These are phyloP conservation scores for Serendipita vermifera DNA, from an alignment of 768 basidiomycete genomes.

Conservation along the genomic window DNA sequence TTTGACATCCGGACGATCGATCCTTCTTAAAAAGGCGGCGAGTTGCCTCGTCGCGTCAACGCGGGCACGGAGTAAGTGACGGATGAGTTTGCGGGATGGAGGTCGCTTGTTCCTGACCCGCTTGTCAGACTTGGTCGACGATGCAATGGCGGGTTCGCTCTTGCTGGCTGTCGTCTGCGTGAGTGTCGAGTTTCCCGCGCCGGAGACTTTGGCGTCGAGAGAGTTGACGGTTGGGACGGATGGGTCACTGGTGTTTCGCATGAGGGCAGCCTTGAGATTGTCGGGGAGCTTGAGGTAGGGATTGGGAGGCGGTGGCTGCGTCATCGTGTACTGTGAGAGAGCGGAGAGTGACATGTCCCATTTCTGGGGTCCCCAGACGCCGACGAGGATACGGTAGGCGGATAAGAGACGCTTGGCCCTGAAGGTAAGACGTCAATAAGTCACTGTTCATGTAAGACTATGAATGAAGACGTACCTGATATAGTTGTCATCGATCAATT, in stretches of 20 bases:
- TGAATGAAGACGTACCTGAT: neutral
- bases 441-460: neutral
- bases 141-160: conserved; percentile 17
- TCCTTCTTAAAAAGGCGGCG: conserved; percentile 46
- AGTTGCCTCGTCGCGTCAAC: conserved; percentile 68
- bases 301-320: conserved; percentile 50
- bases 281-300: conserved; percentile 35
- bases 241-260: conserved; percentile 12
- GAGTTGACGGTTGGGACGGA: conserved; percentile 17
- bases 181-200: conserved; percentile 16
- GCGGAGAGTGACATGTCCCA: conserved; percentile 73
- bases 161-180: conserved; percentile 16
- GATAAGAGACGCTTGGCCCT: conserved; percentile 80
- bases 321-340: conserved; percentile 59
- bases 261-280: conserved; percentile 34
- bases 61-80: conserved; percentile 80
- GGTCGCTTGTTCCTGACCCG: conserved; percentile 32
- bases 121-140: conserved; percentile 12
- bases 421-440: conserved; percentile 15
- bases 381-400: conserved; percentile 94
- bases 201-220: conserved; percentile 14
- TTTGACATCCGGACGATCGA: conserved; percentile 36
- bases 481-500: conserved; percentile 66
- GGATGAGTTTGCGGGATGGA: conserved; percentile 71
- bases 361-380: conserved; percentile 76